Conservation (phyloP, 2,329 filamentous ascomycete species). For the Exserohilum turcica region DNA sequence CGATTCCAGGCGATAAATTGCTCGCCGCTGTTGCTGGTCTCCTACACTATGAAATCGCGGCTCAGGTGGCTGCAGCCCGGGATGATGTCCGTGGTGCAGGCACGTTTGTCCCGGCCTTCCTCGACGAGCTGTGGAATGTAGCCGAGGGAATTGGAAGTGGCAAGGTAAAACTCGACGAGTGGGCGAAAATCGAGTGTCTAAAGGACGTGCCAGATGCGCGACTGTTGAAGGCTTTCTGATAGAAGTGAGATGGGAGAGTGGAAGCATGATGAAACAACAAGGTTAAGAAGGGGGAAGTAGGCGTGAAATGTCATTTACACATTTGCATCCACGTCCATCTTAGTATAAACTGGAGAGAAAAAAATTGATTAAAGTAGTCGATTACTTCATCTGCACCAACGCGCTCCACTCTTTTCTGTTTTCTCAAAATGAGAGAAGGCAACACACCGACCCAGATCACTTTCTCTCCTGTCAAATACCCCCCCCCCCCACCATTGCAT, state of each 20-base stretch:
- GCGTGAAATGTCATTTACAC: neutral
- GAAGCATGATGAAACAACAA: too few species aligned
- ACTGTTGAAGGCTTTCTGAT: constrained; percentile 21
- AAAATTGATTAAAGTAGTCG: neutral
- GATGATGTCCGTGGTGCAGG: constrained; percentile 76
- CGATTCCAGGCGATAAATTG: constrained; percentile 51
- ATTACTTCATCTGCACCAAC: too few species aligned
- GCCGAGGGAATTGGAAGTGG: constrained; percentile 22
- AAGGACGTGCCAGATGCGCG: constrained; percentile 27
- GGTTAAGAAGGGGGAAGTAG: neutral
- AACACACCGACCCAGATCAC: too few species aligned
- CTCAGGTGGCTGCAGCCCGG: constrained; percentile 66
- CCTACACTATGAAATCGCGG: constrained; percentile 77
- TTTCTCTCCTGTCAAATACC: too few species aligned
- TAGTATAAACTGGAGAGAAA: neutral
- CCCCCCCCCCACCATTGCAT: too few species aligned
- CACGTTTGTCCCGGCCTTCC: constrained; percentile 81
- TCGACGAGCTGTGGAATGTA: constrained; percentile 67
- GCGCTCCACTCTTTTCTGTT: too few species aligned
- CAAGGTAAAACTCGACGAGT: constrained; percentile 11
- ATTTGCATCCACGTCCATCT: too few species aligned
- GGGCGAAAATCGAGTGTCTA: constrained; percentile 26
- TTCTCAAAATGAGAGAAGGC: neutral
- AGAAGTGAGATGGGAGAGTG: neutral
- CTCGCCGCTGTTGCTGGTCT: constrained; percentile 73